phyloP scores from a whole-genome alignment of 129 eudicot species.

The Sambucus nigra region DNA sequence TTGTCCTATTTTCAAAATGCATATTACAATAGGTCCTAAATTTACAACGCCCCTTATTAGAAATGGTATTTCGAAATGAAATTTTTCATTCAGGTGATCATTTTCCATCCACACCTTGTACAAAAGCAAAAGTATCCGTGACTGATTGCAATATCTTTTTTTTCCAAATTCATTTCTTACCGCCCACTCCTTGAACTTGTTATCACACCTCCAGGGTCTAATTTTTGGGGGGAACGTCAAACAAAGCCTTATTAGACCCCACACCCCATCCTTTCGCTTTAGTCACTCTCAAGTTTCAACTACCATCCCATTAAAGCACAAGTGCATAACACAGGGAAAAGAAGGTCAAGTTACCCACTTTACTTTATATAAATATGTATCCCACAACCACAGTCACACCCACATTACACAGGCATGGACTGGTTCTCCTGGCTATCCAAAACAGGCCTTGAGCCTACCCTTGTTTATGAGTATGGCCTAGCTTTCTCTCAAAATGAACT shows the following conservation, averaged over 20 bases:
- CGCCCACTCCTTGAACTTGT: slow-evolving; percentile 18
- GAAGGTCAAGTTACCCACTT: slow-evolving; percentile 18
- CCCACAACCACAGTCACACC: slow-evolving; percentile 11
- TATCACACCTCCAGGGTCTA: slow-evolving; percentile 22
- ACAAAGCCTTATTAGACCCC: slow-evolving; percentile 30
- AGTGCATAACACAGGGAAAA: slow-evolving; percentile 1
- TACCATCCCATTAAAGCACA: slow-evolving; percentile 9
- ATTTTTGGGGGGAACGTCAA: slow-evolving; percentile 13
- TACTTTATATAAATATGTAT: slow-evolving; percentile 13
- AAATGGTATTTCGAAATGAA: not conserved
- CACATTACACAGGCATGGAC: slow-evolving; percentile 43
- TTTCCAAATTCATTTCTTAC: slow-evolving; percentile 17
- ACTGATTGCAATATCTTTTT: slow-evolving; percentile 34
- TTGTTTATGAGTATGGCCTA: slow-evolving; percentile 66
- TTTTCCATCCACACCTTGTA: not conserved
- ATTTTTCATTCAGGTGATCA: not conserved
- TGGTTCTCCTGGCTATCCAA: slow-evolving; percentile 92
- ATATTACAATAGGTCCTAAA: no score
- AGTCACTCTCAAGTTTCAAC: slow-evolving; percentile 32
- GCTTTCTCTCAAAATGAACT: slow-evolving; percentile 75
- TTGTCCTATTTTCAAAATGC: no score
- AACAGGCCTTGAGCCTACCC: slow-evolving; percentile 67
- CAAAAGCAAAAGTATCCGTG: slow-evolving; percentile 25
- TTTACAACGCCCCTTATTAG: no score
- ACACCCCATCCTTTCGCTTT: slow-evolving; percentile 17